Percentiles rank a stretch among this genome's conserved stretches.
phyloP scores from a whole-genome alignment of 2,329 filamentous ascomycete genomes.

The Leptographium galeiforme region DNA sequence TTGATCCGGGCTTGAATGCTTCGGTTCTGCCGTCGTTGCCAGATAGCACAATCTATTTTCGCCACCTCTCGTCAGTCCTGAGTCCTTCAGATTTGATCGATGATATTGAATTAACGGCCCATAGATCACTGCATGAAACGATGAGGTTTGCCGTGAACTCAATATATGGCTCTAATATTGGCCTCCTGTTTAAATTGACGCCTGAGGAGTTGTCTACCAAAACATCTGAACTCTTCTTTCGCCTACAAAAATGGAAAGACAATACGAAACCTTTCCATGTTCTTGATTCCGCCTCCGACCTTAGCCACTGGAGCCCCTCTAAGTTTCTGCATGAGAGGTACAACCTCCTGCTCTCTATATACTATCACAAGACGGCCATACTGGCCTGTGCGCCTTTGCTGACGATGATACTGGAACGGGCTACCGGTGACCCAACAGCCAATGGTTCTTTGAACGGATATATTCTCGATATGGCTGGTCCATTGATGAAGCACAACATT shows the following conservation, averaged over 20 bases:
- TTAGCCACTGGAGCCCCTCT: conserved; percentile 1
- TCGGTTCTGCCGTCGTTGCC: neutral
- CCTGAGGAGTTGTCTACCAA: conserved; percentile 3
- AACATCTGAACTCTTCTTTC: conserved; percentile 6
- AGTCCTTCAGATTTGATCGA: too few species aligned
- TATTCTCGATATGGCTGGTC: conserved; percentile 7
- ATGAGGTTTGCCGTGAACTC: conserved; percentile 6
- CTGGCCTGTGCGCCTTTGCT: conserved; percentile 7
- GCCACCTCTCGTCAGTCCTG: conserved; percentile 1
- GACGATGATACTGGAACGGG: conserved; percentile 4
- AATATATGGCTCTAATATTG: conserved; percentile 10
- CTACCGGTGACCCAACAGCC: neutral
- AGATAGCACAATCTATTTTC: conserved; percentile 4
- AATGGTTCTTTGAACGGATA: neutral
- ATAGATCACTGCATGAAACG: conserved; percentile 6
- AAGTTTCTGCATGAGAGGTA: conserved; percentile 7
- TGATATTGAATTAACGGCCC: neutral
- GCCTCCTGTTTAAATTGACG: neutral
- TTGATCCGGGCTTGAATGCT: neutral
- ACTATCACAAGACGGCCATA: conserved; percentile 10
- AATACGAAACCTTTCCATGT: conserved; percentile 4
- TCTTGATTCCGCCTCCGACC: neutral
- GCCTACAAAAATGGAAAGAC: conserved; percentile 7
- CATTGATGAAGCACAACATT: conserved; percentile 13
- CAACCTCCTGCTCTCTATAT: conserved; percentile 8